phyloP scores from a whole-genome alignment of 2,329 filamentous ascomycete species.

The Graphilbum sp. region DNA sequence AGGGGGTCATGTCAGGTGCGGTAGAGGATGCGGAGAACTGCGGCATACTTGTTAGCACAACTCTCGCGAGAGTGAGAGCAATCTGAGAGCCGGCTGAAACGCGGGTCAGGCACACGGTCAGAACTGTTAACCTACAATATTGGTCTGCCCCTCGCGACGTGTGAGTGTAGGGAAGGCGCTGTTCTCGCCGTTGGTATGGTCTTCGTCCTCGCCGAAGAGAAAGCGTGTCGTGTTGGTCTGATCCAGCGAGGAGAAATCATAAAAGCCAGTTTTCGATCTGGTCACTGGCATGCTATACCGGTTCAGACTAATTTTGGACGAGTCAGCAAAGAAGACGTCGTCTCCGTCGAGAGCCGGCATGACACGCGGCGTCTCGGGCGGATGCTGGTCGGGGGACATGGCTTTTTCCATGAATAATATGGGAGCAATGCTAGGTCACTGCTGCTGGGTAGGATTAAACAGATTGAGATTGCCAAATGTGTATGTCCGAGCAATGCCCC shows the following conservation, averaged over 20 bases:
- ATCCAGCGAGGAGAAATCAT: constrained; percentile 47
- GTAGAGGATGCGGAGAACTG: constrained; percentile 68
- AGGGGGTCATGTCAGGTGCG: constrained; percentile 62
- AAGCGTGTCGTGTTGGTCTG: constrained; percentile 76
- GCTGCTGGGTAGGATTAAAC: too few species aligned
- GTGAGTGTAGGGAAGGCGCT: constrained; percentile 73
- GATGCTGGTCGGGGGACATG: neutral
- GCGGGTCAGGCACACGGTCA: neutral
- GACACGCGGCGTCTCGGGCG: neutral
- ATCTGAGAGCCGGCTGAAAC: neutral
- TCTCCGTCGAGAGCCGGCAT: neutral
- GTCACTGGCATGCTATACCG: constrained; percentile 90
- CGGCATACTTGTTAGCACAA: too few species aligned
- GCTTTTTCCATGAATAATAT: too few species aligned
- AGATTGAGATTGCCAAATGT: too few species aligned
- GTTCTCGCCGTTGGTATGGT: constrained; percentile 45
- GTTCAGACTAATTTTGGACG: constrained; percentile 44
- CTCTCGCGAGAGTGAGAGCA: too few species aligned
- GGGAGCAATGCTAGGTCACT: neutral
- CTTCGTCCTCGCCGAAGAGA: constrained; percentile 62
- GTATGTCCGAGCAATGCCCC: too few species aligned
- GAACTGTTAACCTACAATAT: constrained; percentile 24
- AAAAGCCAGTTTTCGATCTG: constrained; percentile 47
- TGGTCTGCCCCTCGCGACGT: constrained; percentile 36
- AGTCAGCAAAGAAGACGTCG: constrained; percentile 2